These are phyloP conservation scores for Populus euphratica DNA, from an alignment of 345 rosid genomes.

Conservation along the genomic window DNA sequence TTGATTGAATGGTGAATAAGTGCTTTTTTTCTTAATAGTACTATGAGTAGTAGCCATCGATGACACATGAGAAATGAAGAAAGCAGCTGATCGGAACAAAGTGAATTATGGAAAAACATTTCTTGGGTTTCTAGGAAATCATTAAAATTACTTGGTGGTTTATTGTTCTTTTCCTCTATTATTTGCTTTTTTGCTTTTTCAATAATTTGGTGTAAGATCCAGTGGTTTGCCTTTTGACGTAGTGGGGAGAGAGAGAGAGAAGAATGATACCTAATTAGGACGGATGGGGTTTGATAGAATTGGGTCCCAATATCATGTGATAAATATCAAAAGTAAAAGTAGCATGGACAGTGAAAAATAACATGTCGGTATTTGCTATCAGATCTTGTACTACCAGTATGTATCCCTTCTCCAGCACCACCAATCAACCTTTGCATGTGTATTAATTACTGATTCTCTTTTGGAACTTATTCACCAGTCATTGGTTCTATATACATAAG, in stretches of 20 bases:
- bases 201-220: background rate
- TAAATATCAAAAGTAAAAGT: conserved; percentile 9
- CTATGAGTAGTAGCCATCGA: background rate
- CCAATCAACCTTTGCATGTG: background rate
- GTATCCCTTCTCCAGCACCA: background rate
- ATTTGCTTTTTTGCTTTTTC: conserved; percentile 20
- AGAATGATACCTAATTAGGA: conserved; percentile 12
- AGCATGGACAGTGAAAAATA: conserved; percentile 2
- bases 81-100: background rate
- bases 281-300: conserved; percentile 18
- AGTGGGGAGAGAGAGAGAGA: background rate
- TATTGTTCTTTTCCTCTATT: background rate
- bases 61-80: background rate
- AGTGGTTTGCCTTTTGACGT: background rate
- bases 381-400: conserved; percentile 15
- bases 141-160: background rate
- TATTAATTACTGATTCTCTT: background rate
- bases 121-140: conserved; percentile 37
- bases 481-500: background rate
- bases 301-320: conserved; percentile 50
- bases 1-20: background rate
- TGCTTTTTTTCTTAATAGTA: background rate
- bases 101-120: conserved; percentile 20
- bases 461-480: background rate
- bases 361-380: conserved; percentile 21